Evolutionary conservation across 2,329 filamentous ascomycete species (phyloP).

Genomic region (Eutypa lata): DNA sequence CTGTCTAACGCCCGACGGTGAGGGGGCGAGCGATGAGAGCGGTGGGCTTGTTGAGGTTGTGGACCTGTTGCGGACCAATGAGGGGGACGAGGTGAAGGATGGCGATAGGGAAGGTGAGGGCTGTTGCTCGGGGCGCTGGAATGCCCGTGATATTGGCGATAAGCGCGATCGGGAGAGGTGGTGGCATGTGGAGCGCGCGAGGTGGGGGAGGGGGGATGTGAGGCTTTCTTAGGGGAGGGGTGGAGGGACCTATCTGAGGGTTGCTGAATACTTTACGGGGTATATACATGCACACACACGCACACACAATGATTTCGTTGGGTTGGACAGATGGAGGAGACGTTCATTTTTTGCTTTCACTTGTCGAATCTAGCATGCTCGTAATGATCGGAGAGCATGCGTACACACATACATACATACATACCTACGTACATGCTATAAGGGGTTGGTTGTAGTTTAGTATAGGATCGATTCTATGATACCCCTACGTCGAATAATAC

Average conservation of each 20-base stretch:
- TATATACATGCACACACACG: too few species aligned
- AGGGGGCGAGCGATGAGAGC: slow-evolving; percentile 54
- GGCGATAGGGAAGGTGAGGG: not conserved
- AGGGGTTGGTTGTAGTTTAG: not conserved
- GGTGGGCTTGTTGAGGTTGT: slow-evolving; percentile 52
- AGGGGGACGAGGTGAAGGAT: too few species aligned
- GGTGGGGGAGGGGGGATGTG: slow-evolving; percentile 37
- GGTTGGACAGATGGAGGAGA: too few species aligned
- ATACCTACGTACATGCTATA: not conserved
- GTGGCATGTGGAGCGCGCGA: slow-evolving; percentile 48
- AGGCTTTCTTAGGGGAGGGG: slow-evolving; percentile 13
- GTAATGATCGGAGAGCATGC: not conserved
- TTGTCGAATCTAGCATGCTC: too few species aligned
- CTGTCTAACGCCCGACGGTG: slow-evolving; percentile 54
- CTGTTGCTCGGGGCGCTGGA: not conserved
- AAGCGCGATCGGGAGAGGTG: slow-evolving; percentile 37
- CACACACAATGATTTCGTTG: too few species aligned
- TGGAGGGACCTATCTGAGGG: too few species aligned
- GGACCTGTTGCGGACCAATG: slow-evolving; percentile 43
- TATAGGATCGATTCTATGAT: not conserved
- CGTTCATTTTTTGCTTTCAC: too few species aligned
- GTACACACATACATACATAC: not conserved
- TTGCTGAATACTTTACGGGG: too few species aligned
- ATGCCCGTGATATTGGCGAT: not conserved
- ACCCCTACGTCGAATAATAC: not conserved